Base-by-base conservation (phyloP, 441 rosid genomes). In the Biscutella laevigata region DNA sequence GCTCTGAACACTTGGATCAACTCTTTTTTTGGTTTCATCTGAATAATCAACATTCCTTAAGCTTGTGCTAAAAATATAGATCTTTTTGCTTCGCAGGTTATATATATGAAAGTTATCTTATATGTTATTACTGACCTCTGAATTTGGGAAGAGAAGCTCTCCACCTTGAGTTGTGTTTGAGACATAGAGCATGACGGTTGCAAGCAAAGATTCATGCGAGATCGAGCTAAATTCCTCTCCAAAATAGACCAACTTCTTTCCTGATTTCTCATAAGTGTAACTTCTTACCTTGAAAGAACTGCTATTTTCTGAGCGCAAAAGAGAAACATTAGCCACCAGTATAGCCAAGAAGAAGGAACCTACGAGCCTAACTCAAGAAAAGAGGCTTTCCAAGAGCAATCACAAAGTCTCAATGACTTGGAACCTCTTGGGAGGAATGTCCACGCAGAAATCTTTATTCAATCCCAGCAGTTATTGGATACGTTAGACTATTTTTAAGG, bases 401-500 rank as follows among this genome's bases (percentile, higher is more conserved):
- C 59, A 51, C 16, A 16, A 7, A 30, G 6, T 38, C 2, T 25
- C 50, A 9, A 46, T 35, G 21, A 43, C 11, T 47, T 26, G 14
- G 40, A 62, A 81, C 96, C 94, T 75, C 67, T 73, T 3, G 98
- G 98, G 64, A 88, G 84, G 54, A 84, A 82, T 47, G 90, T 83
- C 97, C 95, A 92, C 0, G 90, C 81, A 1, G 97, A 78, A 45
- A 92, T 70, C 75, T 79, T 67, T 84, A 86, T 61, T 86, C 94
- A 37, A 92, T 71, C 60, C 69, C 80, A 59, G 75, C 67, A 51
- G 82, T 61, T 52, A 84, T 38, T 8, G 71, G 65, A 66, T n/a
- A n/a, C n/a, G n/a, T n/a, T n/a, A n/a, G n/a, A n/a, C n/a, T n/a
- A n/a, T n/a, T n/a, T n/a, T n/a, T n/a, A n/a, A n/a, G n/a, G n/a